Evolutionary conservation across 2,329 filamentous ascomycete genomes (phyloP).

Genomic region (Diaporthe sp.): DNA sequence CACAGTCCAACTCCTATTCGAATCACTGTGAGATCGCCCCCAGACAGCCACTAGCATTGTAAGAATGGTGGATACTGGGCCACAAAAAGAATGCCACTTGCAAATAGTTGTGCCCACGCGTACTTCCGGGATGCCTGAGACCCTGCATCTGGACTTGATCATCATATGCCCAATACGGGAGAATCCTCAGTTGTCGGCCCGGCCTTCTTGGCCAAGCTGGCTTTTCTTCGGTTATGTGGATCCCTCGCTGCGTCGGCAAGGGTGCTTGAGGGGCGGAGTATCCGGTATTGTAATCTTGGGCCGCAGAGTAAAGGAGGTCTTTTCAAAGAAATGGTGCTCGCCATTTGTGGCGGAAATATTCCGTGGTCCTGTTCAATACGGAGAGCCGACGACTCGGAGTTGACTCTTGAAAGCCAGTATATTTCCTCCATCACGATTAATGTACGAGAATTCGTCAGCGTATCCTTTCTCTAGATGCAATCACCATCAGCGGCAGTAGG

Average conservation of each 20-base stretch:
- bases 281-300: neutral
- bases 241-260: neutral
- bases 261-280: constrained; percentile 7
- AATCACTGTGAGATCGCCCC: neutral
- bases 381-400: too few species aligned
- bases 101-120: neutral
- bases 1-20: constrained; percentile 11
- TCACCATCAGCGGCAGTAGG: neutral
- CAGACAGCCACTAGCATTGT: too few species aligned
- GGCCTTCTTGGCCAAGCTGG: neutral
- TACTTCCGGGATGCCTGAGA: neutral
- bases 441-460: neutral
- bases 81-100: constrained; percentile 7
- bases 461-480: neutral
- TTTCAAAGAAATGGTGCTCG: neutral
- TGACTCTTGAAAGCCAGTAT: neutral
- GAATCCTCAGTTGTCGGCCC: neutral
- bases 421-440: neutral
- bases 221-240: neutral
- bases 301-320: constrained; percentile 1
- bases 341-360: neutral
- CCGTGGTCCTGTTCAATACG: neutral
- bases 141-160: neutral
- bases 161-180: neutral
- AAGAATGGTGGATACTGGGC: neutral